These are phyloP conservation scores for Macrophomina pseudophaseolina DNA, from an alignment of 2,329 filamentous ascomycete species.

Conservation along the genomic window DNA sequence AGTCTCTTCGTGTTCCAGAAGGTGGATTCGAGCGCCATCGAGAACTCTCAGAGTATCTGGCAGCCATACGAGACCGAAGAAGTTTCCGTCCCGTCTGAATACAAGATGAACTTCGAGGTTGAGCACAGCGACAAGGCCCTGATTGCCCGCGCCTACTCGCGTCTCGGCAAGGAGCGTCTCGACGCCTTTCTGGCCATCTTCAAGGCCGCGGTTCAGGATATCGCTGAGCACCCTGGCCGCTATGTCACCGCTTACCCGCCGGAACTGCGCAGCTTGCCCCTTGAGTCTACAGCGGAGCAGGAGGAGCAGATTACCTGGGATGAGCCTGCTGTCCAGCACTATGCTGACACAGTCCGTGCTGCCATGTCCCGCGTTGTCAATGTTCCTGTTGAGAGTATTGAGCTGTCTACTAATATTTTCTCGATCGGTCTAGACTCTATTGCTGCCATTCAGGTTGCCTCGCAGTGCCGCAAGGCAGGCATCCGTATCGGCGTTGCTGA, in stretches of 20 bases:
- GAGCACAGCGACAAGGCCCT: conserved; percentile 17
- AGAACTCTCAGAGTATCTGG: conserved; percentile 22
- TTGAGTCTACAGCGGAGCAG: conserved; percentile 3
- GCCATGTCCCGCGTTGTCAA: conserved; percentile 24
- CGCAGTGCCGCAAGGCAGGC: conserved; percentile 18
- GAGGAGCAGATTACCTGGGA: conserved; percentile 22
- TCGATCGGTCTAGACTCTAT: conserved; percentile 27
- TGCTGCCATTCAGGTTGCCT: conserved; percentile 26
- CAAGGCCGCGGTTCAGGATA: conserved; percentile 21
- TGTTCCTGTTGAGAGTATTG: conserved; percentile 18
- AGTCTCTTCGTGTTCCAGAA: conserved; percentile 27
- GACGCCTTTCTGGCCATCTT: conserved; percentile 23
- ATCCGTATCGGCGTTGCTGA: conserved; percentile 24
- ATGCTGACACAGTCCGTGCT: conserved; percentile 20
- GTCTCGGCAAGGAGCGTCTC: conserved; percentile 18
- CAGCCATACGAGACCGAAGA: conserved; percentile 24
- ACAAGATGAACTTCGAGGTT: conserved; percentile 26
- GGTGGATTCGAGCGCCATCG: conserved; percentile 5
- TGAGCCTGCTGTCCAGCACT: conserved; percentile 23
- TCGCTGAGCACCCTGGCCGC: conserved; percentile 22
- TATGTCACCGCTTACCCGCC: conserved; percentile 19
- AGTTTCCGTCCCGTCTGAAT: conserved; percentile 24
- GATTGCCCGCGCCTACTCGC: conserved; percentile 20
- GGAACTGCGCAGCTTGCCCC: conserved; percentile 11
- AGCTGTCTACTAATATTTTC: conserved; percentile 26